Percentiles rank a stretch among this genome's conserved stretches.
Conservation (phyloP, 1,284 basidiomycete genomes). For the Xanthoconium separans region DNA sequence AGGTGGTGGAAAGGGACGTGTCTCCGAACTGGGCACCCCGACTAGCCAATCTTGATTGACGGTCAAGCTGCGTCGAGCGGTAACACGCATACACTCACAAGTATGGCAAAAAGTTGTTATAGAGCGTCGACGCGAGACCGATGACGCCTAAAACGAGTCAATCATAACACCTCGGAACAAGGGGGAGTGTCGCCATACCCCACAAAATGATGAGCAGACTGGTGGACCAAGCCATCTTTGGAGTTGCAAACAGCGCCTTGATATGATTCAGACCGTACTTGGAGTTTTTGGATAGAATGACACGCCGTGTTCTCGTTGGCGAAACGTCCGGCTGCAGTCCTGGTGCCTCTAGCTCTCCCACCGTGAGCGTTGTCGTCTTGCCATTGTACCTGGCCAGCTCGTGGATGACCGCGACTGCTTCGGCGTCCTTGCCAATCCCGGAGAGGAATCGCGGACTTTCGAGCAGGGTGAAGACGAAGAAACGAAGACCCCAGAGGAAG, state of each 20-base stretch:
- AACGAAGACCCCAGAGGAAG: constrained; percentile 55
- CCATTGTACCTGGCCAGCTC: constrained; percentile 63
- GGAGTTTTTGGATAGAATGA: constrained; percentile 38
- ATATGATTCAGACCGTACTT: constrained; percentile 44
- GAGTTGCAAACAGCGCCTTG: constrained; percentile 53
- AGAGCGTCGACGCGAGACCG: constrained; percentile 61
- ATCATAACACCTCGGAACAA: neutral
- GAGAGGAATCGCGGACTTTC: constrained; percentile 67
- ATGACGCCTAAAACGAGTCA: constrained; percentile 43
- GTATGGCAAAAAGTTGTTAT: constrained; percentile 56
- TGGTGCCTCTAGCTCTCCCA: constrained; percentile 40
- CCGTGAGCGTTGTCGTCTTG: constrained; percentile 35
- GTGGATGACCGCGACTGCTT: constrained; percentile 60
- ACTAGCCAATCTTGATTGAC: constrained; percentile 37
- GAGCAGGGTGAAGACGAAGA: constrained; percentile 57
- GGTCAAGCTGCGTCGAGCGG: constrained; percentile 4
- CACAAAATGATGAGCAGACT: constrained; percentile 54
- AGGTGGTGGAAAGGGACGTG: constrained; percentile 48
- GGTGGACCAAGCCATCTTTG: constrained; percentile 58
- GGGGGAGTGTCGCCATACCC: constrained; percentile 35
- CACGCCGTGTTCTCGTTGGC: constrained; percentile 6
- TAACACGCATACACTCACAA: constrained; percentile 35
- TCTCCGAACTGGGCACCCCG: constrained; percentile 51
- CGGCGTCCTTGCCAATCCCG: constrained; percentile 57
- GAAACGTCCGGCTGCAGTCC: neutral